Conservation (phyloP, 495 filamentous ascomycete genomes). For the Penicillium tannophilum region DNA sequence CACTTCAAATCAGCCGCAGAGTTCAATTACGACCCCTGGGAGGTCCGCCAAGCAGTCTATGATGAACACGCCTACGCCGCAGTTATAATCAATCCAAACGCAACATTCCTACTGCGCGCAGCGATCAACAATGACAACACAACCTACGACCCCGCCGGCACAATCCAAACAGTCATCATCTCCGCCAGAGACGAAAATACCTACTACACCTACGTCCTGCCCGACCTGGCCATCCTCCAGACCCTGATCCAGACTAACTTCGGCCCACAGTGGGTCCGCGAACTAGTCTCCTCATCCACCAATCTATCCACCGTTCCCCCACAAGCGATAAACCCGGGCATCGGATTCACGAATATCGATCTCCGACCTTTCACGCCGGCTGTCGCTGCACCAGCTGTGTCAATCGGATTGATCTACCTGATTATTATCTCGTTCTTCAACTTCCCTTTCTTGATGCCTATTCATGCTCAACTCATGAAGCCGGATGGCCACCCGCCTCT, state of each 20-base stretch:
- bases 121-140: constrained; percentile 59
- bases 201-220: constrained; percentile 54
- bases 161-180: constrained; percentile 60
- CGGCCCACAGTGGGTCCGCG: constrained; percentile 52
- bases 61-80: constrained; percentile 65
- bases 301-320: constrained; percentile 36
- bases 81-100: constrained; percentile 66
- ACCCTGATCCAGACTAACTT: constrained; percentile 49
- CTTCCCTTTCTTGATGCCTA: constrained; percentile 68
- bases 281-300: constrained; percentile 41
- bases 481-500: constrained; percentile 58
- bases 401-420: constrained; percentile 70
- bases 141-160: constrained; percentile 64
- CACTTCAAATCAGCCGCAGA: constrained; percentile 48
- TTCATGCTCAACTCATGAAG: constrained; percentile 61
- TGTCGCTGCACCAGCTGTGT: constrained; percentile 59
- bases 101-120: constrained; percentile 59
- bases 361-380: constrained; percentile 63
- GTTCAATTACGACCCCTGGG: constrained; percentile 60
- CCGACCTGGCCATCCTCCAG: constrained; percentile 49
- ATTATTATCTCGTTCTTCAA: constrained; percentile 76
- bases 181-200: constrained; percentile 61
- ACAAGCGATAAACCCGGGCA: constrained; percentile 64
- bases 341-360: constrained; percentile 62
- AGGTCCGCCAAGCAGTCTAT: constrained; percentile 62